A percentile compares a stretch with the other conserved stretches of the same genome.
These are phyloP conservation scores for Brassica balearica DNA, from an alignment of 441 rosid species.

Conservation along the genomic window DNA sequence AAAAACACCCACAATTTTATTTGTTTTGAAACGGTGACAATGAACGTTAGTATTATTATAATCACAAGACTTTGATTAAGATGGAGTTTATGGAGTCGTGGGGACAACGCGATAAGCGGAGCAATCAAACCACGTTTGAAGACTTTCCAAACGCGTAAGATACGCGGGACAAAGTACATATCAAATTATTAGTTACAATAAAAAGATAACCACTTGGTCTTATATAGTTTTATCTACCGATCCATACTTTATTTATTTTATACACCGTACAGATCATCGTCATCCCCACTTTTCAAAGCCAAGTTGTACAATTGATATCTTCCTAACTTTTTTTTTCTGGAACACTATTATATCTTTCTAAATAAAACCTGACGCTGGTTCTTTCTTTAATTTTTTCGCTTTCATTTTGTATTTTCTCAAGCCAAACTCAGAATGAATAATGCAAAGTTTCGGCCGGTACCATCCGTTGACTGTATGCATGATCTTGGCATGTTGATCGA, in stretches of 20 bases:
- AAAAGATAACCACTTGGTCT: conserved; percentile 35
- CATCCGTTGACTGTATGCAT: conserved; percentile 3
- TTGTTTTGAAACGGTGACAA: background rate
- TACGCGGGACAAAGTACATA: conserved; percentile 36
- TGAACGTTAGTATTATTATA: background rate
- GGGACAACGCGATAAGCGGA: conserved; percentile 27
- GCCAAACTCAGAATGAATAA: background rate
- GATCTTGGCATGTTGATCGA: background rate
- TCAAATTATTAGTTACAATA: conserved; percentile 6
- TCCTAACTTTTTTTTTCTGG: background rate
- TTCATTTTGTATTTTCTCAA: background rate
- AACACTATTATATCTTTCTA: background rate
- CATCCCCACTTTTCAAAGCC: conserved; percentile 28
- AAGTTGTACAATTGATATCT: conserved; percentile 6
- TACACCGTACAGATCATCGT: conserved; percentile 37
- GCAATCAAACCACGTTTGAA: conserved; percentile 32
- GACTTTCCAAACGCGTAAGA: conserved; percentile 40
- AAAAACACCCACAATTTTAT: background rate
- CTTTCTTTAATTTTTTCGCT: conserved; percentile 1
- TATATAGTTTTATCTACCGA: conserved; percentile 8
- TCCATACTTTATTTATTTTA: conserved; percentile 13
- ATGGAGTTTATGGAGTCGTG: conserved; percentile 10
- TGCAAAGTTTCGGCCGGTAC: background rate
- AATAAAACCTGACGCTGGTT: background rate
- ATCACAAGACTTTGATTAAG: conserved; percentile 2